A percentile compares a stretch with the other conserved stretches of the same genome.
These are phyloP conservation scores for Amphicarpaea edgeworthii DNA, from an alignment of 306 rosid genomes.

Conservation along the genomic window DNA sequence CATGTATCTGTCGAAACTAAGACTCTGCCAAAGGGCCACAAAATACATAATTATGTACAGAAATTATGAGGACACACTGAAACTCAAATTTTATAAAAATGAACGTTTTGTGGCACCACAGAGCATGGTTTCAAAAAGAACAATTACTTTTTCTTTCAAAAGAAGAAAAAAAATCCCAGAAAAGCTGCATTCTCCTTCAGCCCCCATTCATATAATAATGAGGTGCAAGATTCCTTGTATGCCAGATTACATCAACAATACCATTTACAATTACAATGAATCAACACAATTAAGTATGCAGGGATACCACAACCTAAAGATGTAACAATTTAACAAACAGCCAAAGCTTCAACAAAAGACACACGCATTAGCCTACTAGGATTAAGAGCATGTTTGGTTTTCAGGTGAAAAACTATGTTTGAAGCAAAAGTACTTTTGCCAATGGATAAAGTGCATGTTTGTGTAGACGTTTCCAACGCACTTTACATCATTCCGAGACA, in stretches of 20 bases:
- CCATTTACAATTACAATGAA: conserved; percentile 1
- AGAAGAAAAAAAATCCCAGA: neutral
- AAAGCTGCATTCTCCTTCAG: neutral
- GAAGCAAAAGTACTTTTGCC: too few species aligned
- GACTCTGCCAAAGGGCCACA: conserved; percentile 6
- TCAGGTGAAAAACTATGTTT: too few species aligned
- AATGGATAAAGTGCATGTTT: too few species aligned
- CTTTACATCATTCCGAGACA: too few species aligned
- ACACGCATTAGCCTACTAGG: neutral
- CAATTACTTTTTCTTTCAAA: neutral
- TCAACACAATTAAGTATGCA: neutral
- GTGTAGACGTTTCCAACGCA: too few species aligned
- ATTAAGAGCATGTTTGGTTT: too few species aligned
- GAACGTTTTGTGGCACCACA: conserved; percentile 7
- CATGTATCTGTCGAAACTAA: neutral
- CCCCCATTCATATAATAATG: neutral
- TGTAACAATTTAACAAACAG: neutral
- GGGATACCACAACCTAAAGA: conserved; percentile 14
- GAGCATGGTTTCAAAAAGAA: neutral
- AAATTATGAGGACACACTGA: conserved; percentile 14
- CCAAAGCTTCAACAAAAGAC: conserved; percentile 15
- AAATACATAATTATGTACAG: conserved; percentile 19
- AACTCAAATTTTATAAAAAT: conserved; percentile 18
- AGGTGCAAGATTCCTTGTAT: conserved; percentile 24
- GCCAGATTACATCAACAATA: conserved; percentile 33